phyloP scores from a whole-genome alignment of 768 basidiomycete genomes.

The Psilocybe subaeruginosa region DNA sequence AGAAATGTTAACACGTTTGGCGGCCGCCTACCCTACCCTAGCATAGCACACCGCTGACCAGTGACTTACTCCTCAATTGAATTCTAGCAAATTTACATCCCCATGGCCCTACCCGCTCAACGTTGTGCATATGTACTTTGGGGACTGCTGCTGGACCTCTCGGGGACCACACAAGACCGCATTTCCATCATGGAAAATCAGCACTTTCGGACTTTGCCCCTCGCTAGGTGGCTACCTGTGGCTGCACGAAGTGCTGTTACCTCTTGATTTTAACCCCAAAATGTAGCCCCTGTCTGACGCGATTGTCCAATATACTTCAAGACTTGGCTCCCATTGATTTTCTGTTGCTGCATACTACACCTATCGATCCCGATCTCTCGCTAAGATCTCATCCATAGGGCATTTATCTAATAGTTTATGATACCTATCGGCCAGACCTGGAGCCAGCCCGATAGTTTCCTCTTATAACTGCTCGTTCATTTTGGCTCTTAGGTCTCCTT shows the following conservation, averaged over 20 bases:
- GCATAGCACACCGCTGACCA: not conserved
- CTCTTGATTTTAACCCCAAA: constrained; percentile 14
- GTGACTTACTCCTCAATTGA: not conserved
- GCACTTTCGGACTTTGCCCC: not conserved
- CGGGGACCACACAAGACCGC: not conserved
- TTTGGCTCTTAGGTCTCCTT: not conserved
- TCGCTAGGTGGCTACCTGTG: constrained; percentile 10
- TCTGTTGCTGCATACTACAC: not conserved
- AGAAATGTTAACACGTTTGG: not conserved
- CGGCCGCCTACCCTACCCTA: not conserved
- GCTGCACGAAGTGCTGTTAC: not conserved
- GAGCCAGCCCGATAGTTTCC: constrained; percentile 3
- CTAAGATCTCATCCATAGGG: not conserved
- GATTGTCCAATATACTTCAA: constrained; percentile 10
- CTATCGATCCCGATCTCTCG: constrained; percentile 6
- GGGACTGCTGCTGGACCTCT: not conserved
- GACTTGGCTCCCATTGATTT: not conserved
- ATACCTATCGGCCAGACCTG: not conserved
- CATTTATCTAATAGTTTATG: not conserved
- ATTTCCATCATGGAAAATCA: not conserved
- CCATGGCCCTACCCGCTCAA: not conserved
- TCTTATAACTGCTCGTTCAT: not conserved
- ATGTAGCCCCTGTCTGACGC: constrained; percentile 3
- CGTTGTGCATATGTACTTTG: not conserved
- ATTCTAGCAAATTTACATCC: not conserved